A percentile compares a stretch with the other conserved stretches of the same genome.
These are phyloP conservation scores for Globisporangium okanoganense DNA, from an alignment of 352 stramenopile genomes.

Conservation along the genomic window DNA sequence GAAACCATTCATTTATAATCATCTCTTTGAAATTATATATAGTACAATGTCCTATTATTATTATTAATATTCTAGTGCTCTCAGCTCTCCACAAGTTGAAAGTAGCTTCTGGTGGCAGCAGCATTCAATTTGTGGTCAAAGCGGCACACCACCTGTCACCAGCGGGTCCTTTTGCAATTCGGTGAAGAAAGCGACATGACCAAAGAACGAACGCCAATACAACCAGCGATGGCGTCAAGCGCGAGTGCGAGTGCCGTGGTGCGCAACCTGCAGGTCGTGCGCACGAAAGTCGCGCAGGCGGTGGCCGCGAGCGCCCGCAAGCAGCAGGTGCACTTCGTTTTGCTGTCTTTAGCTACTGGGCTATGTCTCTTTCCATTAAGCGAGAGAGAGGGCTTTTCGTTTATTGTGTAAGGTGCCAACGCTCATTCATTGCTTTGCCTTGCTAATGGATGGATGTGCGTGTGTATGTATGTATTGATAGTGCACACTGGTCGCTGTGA, in stretches of 20 bases:
- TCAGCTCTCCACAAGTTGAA: too few species aligned
- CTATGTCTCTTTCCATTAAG: not conserved
- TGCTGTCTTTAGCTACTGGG: not conserved
- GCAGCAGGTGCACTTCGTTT: conserved; percentile 24
- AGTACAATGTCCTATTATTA: too few species aligned
- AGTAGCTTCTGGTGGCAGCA: not conserved
- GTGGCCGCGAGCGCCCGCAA: conserved; percentile 46
- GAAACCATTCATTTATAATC: too few species aligned
- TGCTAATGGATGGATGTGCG: too few species aligned
- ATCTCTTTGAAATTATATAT: too few species aligned
- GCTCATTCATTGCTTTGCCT: too few species aligned
- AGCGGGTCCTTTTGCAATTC: not conserved
- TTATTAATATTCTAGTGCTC: too few species aligned
- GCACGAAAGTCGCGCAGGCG: conserved; percentile 54
- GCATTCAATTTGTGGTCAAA: not conserved
- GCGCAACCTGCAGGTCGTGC: conserved; percentile 59
- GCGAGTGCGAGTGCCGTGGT: conserved; percentile 25
- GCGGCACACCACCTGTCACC: not conserved
- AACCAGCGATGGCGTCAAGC: conserved; percentile 3
- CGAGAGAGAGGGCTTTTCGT: not conserved
- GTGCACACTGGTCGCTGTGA: conserved; percentile 90
- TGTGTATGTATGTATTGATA: conserved; percentile 5
- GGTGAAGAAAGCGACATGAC: not conserved
- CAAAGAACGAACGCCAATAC: not conserved
- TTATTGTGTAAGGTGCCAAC: too few species aligned